A percentile compares a stretch with the other conserved stretches of the same genome.
Conservation (phyloP, 345 rosid genomes). For the Hibiscus trionum region DNA sequence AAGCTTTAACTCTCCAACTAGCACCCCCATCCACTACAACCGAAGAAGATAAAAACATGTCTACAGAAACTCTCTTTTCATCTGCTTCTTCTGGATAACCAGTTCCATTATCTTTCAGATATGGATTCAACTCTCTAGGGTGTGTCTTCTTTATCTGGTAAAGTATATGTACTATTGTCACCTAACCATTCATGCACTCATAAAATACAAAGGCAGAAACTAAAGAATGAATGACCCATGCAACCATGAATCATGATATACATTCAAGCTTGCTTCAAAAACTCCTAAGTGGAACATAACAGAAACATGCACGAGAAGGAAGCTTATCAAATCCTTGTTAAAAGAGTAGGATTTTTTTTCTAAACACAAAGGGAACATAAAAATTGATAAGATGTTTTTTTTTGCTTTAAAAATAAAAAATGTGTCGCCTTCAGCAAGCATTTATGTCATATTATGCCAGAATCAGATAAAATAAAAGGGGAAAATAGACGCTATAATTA, state of each 20-base stretch:
- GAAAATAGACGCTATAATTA: background rate
- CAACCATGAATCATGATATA: background rate
- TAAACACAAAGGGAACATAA: background rate
- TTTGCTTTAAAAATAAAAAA: background rate
- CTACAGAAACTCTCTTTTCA: conserved; percentile 29
- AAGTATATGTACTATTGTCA: background rate
- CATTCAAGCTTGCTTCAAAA: background rate
- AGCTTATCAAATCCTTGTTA: background rate
- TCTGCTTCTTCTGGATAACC: conserved; percentile 77
- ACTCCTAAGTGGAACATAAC: background rate
- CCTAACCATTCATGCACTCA: background rate
- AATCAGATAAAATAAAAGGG: background rate
- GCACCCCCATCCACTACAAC: conserved; percentile 94
- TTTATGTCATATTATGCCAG: background rate
- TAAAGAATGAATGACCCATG: background rate
- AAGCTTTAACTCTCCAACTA: conserved; percentile 90
- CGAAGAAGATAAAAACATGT: conserved; percentile 42
- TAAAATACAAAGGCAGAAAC: background rate
- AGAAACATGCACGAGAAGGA: background rate
- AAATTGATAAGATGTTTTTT: background rate
- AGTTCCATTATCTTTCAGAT: conserved; percentile 57
- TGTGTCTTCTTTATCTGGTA: conserved; percentile 39
- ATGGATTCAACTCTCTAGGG: conserved; percentile 85
- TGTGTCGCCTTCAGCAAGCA: background rate
- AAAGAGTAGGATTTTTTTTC: background rate